Evolutionary conservation across 129 eudicot genomes (phyloP).

Genomic region (Centrapalus pauciflorus): DNA sequence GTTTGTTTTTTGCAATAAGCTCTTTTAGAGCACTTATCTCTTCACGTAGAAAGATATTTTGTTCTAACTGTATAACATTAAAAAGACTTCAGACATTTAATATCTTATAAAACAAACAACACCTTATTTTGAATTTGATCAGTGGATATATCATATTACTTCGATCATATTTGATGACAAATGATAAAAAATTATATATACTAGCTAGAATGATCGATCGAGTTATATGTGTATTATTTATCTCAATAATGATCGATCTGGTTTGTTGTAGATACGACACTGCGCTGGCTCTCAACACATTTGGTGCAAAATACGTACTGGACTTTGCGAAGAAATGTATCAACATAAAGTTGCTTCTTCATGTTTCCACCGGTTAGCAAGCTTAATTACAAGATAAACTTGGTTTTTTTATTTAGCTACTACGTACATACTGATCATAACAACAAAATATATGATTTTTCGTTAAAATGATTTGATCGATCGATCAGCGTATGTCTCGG

Average conservation of each 20-base stretch:
- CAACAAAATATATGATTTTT: not conserved
- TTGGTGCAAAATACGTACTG: constrained; percentile 44
- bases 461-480: not conserved
- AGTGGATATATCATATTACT: too few species aligned
- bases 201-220: too few species aligned
- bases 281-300: constrained; percentile 44
- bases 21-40: too few species aligned
- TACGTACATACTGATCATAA: not conserved
- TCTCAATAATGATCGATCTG: too few species aligned
- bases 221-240: not conserved
- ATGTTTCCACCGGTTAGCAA: constrained; percentile 66
- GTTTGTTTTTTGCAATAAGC: too few species aligned
- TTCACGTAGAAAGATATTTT: too few species aligned
- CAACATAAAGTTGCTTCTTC: constrained; percentile 49
- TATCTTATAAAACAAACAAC: too few species aligned
- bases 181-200: too few species aligned
- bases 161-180: too few species aligned
- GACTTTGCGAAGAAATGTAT: constrained; percentile 50
- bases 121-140: too few species aligned
- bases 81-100: not conserved
- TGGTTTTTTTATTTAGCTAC: too few species aligned
- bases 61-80: too few species aligned
- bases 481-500: constrained; percentile 52
- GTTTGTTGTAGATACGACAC: constrained; percentile 43
- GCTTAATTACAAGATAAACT: not conserved